phyloP scores from a whole-genome alignment of 2,329 filamentous ascomycete genomes.

The Aspergillus versicolor region DNA sequence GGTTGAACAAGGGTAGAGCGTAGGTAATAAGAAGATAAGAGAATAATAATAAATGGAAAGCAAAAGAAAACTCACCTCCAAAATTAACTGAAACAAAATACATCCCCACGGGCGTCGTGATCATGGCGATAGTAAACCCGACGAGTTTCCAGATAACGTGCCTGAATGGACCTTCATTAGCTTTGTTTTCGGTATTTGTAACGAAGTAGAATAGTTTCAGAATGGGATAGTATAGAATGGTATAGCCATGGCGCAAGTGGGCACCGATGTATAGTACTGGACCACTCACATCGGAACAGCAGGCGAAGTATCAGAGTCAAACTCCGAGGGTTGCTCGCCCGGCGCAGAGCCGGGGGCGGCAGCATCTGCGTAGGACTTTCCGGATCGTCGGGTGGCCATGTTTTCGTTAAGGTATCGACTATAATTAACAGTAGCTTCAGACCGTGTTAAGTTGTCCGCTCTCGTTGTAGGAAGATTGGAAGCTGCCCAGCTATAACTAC shows the following conservation, averaged over 20 bases:
- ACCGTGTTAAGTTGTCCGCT: neutral
- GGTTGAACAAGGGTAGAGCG: no score
- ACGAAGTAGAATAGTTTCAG: neutral
- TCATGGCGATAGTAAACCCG: constrained; percentile 88
- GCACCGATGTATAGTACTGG: neutral
- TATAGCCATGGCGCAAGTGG: neutral
- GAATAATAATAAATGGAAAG: neutral
- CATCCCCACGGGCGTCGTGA: constrained; percentile 78
- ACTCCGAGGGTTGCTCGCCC: constrained; percentile 34
- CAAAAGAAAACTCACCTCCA: constrained; percentile 56
- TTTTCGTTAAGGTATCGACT: constrained; percentile 2
- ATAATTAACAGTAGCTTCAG: neutral
- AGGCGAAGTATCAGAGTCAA: constrained; percentile 72
- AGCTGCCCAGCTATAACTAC: neutral
- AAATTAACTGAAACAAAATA: constrained; percentile 87
- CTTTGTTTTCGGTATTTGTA: neutral
- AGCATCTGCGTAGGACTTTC: constrained; percentile 30
- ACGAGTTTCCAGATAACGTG: constrained; percentile 88
- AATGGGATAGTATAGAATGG: neutral
- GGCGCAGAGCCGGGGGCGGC: constrained; percentile 26
- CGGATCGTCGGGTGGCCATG: constrained; percentile 34
- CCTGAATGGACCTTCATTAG: constrained; percentile 34
- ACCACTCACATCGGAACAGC: constrained; percentile 73
- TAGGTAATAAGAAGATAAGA: neutral
- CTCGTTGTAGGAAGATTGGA: neutral